phyloP scores from a whole-genome alignment of 1,139 yeast genomes.

The Kurtzmaniella quercitrusa region DNA sequence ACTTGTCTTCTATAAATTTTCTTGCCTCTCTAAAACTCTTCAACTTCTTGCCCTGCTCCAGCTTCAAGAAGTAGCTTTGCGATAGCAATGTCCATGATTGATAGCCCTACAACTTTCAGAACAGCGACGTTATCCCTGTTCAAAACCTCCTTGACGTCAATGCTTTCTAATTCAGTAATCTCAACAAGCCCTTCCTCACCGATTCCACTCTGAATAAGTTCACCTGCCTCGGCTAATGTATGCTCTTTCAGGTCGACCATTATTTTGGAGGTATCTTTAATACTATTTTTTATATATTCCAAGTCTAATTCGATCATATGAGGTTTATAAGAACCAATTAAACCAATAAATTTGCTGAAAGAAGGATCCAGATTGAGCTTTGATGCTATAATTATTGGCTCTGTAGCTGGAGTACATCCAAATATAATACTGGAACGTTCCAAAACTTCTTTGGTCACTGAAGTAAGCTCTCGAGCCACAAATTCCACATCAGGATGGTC shows the following conservation, averaged over 20 bases:
- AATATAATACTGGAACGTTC: constrained; percentile 40
- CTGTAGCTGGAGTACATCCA: constrained; percentile 58
- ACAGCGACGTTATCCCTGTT: constrained; percentile 29
- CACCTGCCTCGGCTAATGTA: constrained; percentile 61
- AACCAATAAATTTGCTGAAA: constrained; percentile 43
- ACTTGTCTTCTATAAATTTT: too few relatives aligned
- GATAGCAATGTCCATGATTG: constrained; percentile 57
- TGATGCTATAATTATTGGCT: constrained; percentile 36
- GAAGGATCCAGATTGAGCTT: constrained; percentile 28
- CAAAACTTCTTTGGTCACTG: constrained; percentile 12
- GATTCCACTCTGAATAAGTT: constrained; percentile 45
- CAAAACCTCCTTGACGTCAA: constrained; percentile 4
- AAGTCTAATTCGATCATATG: constrained; percentile 63
- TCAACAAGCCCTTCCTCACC: constrained; percentile 36
- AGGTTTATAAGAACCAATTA: constrained; percentile 69
- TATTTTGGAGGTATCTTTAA: constrained; percentile 26
- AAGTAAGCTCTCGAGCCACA: constrained; percentile 13
- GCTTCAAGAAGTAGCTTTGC: constrained; percentile 25
- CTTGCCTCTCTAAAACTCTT: constrained; percentile 5
- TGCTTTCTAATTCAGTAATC: constrained; percentile 31
- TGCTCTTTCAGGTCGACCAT: constrained; percentile 61
- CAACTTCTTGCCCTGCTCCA: constrained; percentile 3
- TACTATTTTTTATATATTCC: constrained; percentile 29
- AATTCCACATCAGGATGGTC: constrained; percentile 23
- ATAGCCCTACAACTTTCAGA: constrained; percentile 54